Evolutionary conservation across 2,329 filamentous ascomycete species (phyloP), one percentile per base, ranked within the genome.

Genomic region (Cladophialophora exuberans): DNA sequence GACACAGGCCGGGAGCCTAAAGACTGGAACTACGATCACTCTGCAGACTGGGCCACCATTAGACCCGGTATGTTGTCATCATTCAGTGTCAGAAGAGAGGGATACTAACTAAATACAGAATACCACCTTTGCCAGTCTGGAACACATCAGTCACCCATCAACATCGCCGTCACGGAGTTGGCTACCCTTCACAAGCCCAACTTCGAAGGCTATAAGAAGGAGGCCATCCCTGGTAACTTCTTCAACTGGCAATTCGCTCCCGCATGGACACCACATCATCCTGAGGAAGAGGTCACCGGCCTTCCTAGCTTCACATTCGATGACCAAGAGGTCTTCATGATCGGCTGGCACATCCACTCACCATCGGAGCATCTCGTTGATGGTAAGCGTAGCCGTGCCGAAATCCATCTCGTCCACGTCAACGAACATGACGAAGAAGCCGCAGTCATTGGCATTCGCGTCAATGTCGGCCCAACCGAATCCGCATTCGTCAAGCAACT

Each of bases 181-280:
- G 70, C 75, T 2, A 57, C 64, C 17, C 68, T 66, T 22, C 76
- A 79, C 62, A 65, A 65, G 1, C 70, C 75, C 3, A 62, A 42
- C 13, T 79, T 80, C 66, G 68, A 41, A 5, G 60, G 73, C 60
- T 79, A 77, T 64, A 17, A 48, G 31, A 57, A 66, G 11, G 62
- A 71, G 3, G 45, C 61, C 1, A 53, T 56, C 11, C 50, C 57
- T 3, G 78, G 78, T 1, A 69, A 70, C 43, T 71, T 78, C 54
- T 73, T 69, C 68, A 80, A 81, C 61, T 79, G 76, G 75, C 73
- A 75, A 17, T 79, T 78, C 53, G 78, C 78, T 3, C 73, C 76
- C 0, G 72, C 74, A 1, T 79, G 77, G 57, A 73, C 69, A 4
- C 59, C 77, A 35, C 57, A 67, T 10, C 68, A 73, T 54, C 54